phyloP scores from a whole-genome alignment of 768 basidiomycete species.

The Kwoniella heveanensis region DNA sequence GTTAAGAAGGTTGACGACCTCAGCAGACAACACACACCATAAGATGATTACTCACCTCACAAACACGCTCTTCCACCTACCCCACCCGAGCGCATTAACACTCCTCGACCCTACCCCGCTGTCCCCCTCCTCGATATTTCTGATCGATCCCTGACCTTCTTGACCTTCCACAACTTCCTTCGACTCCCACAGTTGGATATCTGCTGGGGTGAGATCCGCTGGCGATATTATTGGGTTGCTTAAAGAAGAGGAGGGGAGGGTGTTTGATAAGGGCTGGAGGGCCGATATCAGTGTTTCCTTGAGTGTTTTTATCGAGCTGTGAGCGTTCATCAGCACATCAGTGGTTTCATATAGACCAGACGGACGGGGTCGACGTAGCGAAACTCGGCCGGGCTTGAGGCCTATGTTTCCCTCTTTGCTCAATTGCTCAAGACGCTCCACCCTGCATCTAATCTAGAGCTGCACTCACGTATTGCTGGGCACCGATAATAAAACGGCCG shows the following conservation, averaged over 20 bases:
- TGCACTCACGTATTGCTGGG: conserved; percentile 38
- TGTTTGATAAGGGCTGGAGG: conserved; percentile 28
- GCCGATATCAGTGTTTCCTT: conserved; percentile 43
- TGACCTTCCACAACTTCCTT: conserved; percentile 26
- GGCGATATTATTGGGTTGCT: conserved; percentile 16
- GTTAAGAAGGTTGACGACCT: too few relatives aligned
- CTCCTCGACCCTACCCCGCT: conserved; percentile 11
- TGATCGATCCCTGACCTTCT: conserved; percentile 10
- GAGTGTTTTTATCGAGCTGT: conserved; percentile 30
- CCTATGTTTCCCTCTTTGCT: too few relatives aligned
- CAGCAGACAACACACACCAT: too few relatives aligned
- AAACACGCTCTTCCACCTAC: conserved; percentile 42
- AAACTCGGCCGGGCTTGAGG: too few relatives aligned
- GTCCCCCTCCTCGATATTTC: conserved; percentile 29
- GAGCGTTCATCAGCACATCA: too few relatives aligned
- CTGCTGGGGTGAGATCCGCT: conserved; percentile 6
- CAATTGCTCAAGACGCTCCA: too few relatives aligned
- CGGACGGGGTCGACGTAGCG: too few relatives aligned
- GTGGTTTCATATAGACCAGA: too few relatives aligned
- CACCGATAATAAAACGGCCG: conserved; percentile 45
- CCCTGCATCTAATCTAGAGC: too few relatives aligned
- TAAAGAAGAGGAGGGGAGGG: conserved; percentile 16
- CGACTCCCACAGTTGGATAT: conserved; percentile 38
- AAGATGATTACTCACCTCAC: too few relatives aligned
- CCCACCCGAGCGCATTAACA: conserved; percentile 34